phyloP scores from a whole-genome alignment of 306 rosid genomes.

The Quercus aquifolioides region DNA sequence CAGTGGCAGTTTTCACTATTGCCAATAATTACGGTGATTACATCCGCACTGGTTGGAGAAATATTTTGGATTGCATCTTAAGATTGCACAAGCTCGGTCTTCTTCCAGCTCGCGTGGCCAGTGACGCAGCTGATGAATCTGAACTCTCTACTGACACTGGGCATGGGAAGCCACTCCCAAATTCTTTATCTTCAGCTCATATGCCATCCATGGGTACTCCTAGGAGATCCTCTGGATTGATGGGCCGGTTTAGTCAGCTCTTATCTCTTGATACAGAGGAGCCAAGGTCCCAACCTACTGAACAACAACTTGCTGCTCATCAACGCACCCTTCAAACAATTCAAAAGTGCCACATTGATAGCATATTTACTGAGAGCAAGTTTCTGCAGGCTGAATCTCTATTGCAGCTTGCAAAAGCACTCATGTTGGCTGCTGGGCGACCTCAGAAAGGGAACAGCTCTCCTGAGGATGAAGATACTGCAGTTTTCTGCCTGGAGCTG shows the following conservation, averaged over 20 bases:
- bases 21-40: conserved; percentile 95
- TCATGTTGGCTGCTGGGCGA: conserved; percentile 90
- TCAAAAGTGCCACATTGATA: conserved; percentile 89
- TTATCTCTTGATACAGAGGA: conserved; percentile 96
- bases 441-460: conserved; percentile 86
- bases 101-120: conserved; percentile 97
- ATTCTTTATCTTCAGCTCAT: conserved; percentile 78
- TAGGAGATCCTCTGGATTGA: conserved; percentile 90
- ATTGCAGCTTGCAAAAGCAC: conserved; percentile 87
- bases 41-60: conserved; percentile 97
- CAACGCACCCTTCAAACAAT: conserved; percentile 91
- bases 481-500: conserved; percentile 95
- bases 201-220: conserved; percentile 83
- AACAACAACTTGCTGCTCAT: conserved; percentile 98
- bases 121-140: conserved; percentile 90
- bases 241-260: conserved; percentile 98
- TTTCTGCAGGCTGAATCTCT: conserved; percentile 96
- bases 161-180: conserved; percentile 69
- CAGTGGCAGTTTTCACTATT: conserved; percentile 86
- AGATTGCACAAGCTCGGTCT: conserved; percentile 95
- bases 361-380: conserved; percentile 93
- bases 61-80: conserved; percentile 92
- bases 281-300: conserved; percentile 98
- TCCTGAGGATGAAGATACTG: conserved; percentile 96
- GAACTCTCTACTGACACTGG: conserved; percentile 78